Percentiles rank a stretch among this genome's conserved stretches.
Evolutionary conservation across 495 filamentous ascomycete genomes (phyloP).

Genomic region (Hypoxylon crocopeplum): DNA sequence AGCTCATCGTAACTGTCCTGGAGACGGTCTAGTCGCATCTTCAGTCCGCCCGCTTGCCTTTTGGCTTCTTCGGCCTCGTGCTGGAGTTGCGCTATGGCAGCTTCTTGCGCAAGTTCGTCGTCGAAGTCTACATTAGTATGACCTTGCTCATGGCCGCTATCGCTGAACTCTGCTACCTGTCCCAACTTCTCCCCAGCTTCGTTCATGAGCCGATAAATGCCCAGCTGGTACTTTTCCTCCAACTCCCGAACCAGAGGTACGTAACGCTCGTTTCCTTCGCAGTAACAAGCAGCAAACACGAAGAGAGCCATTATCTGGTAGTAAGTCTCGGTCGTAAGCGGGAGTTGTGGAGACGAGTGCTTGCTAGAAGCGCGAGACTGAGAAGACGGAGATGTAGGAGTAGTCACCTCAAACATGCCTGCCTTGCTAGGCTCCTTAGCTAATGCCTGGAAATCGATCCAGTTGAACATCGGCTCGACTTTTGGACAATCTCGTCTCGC

Average conservation of each 20-base stretch:
- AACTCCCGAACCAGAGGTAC: slow-evolving; percentile 22
- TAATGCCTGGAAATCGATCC: slow-evolving; percentile 35
- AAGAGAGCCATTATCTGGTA: slow-evolving; percentile 38
- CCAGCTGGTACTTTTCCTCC: slow-evolving; percentile 20
- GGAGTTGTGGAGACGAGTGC: not conserved
- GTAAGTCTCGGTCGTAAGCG: slow-evolving; percentile 2
- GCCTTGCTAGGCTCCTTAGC: slow-evolving; percentile 37
- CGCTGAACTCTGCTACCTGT: slow-evolving; percentile 10
- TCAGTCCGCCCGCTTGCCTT: slow-evolving; percentile 58
- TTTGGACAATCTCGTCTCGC: slow-evolving; percentile 25
- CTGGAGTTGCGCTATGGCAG: slow-evolving; percentile 34
- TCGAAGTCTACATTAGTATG: slow-evolving; percentile 9
- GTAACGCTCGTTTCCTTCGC: slow-evolving; percentile 30
- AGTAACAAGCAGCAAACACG: slow-evolving; percentile 32
- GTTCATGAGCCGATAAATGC: slow-evolving; percentile 31
- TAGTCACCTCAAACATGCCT: slow-evolving; percentile 36
- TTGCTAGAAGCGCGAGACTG: not conserved
- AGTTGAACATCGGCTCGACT: slow-evolving; percentile 36
- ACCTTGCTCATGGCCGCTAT: slow-evolving; percentile 10
- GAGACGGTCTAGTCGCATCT: slow-evolving; percentile 62
- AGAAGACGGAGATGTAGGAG: not conserved
- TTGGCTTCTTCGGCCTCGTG: slow-evolving; percentile 58
- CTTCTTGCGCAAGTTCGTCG: slow-evolving; percentile 41
- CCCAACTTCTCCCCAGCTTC: slow-evolving; percentile 23
- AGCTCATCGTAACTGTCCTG: slow-evolving; percentile 67